phyloP scores from a whole-genome alignment of 2,329 filamentous ascomycete genomes.

The Annulohypoxylon truncatum region DNA sequence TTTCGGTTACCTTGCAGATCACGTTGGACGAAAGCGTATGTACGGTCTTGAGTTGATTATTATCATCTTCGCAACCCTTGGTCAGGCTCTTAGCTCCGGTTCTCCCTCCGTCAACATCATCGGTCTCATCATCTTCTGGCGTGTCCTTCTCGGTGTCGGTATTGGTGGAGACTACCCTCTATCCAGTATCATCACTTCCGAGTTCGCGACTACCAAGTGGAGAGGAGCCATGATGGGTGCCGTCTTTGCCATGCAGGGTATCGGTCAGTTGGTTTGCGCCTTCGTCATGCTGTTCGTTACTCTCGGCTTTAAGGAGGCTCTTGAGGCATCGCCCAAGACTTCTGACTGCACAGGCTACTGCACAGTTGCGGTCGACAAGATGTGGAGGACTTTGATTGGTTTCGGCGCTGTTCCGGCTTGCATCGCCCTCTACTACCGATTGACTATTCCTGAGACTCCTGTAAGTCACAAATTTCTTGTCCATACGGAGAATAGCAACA shows the following conservation, averaged over 20 bases:
- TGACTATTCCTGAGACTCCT: slow-evolving; percentile 89
- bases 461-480: slow-evolving; percentile 35
- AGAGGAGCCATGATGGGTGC: slow-evolving; percentile 88
- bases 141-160: slow-evolving; percentile 78
- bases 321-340: slow-evolving; percentile 63
- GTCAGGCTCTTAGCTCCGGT: slow-evolving; percentile 73
- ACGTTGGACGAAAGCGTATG: slow-evolving; percentile 77
- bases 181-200: slow-evolving; percentile 85
- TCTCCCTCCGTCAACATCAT: slow-evolving; percentile 73
- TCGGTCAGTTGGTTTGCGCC: slow-evolving; percentile 81
- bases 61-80: slow-evolving; percentile 82
- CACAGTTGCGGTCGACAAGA: slow-evolving; percentile 81
- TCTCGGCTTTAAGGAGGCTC: slow-evolving; percentile 74
- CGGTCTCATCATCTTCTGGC: slow-evolving; percentile 82
- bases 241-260: slow-evolving; percentile 88
- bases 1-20: slow-evolving; percentile 83
- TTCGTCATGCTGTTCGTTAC: slow-evolving; percentile 82
- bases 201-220: slow-evolving; percentile 89
- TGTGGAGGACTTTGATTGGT: slow-evolving; percentile 86
- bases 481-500: not conserved
- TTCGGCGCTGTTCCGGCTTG: slow-evolving; percentile 84
- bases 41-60: slow-evolving; percentile 83
- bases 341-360: slow-evolving; percentile 73
- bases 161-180: slow-evolving; percentile 85
- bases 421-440: slow-evolving; percentile 80